Base-by-base conservation (phyloP, 2,329 filamentous ascomycete species). In the Diplodia sapinea region DNA sequence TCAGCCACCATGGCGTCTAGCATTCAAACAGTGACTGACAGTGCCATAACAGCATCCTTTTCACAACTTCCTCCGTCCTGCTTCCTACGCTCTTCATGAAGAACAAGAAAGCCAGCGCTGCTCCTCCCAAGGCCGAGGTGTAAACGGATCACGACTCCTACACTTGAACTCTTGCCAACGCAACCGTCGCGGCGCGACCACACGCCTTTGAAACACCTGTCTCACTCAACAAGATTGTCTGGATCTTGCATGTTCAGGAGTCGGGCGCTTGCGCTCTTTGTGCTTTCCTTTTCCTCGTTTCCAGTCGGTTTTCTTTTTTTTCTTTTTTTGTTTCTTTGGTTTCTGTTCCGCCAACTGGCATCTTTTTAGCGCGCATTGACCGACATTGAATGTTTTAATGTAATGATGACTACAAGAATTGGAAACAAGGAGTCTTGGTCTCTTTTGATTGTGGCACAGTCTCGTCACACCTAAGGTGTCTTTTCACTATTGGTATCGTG, bases 31-130 rank as follows among this genome's bases (percentile, higher is more conserved):
- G 36, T 36, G n/a, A 49, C 55, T 71, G 76, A 70, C 75, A 38
- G 12, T 1, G 0, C 6, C 23, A 38, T 63, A 70, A 49, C 29
- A 81, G 80, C 71, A 79, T 84, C 64, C 72, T 84, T 23, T 84
- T 82, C 72, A 80, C 79, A 11, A 80, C 79, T 62, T 82, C 81
- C 12, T 78, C 74, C 65, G 72, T 80, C 11, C 74, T 84, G 36
- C 73, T 84, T 68, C 82, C 82, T 1, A 82, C 81, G 23, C 77
- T 84, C 36, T 84, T 79, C 76, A 79, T 81, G 75, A 84, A 84
- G 79, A 80, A 79, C 72, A 82, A 80, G 77, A 82, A 80, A 77
- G 78, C 77, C 56, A 75, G 72, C 20, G 73, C 77, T 29, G 43
- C 40, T 40, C 55, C 74, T 13, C 72, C 76, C 68, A 79, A 79